Evolutionary conservation across 768 basidiomycete genomes (phyloP).

Genomic region (Plicaturopsis crispa): DNA sequence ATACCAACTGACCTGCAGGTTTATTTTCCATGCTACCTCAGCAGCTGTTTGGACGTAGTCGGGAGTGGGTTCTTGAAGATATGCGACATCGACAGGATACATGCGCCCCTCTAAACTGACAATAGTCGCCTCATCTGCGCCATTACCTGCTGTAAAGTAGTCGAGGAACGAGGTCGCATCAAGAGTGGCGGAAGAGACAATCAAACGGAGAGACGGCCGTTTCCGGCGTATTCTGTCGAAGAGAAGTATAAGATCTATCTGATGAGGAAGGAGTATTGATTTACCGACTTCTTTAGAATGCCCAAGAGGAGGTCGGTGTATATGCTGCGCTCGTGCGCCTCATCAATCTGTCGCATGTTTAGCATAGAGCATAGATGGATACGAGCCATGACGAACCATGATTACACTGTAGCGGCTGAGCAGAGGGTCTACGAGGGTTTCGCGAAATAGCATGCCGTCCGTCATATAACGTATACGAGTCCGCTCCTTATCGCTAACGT

Average conservation of each 20-base stretch:
- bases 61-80: slow-evolving; percentile 65
- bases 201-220: slow-evolving; percentile 80
- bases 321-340: slow-evolving; percentile 94
- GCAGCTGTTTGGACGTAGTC: slow-evolving; percentile 84
- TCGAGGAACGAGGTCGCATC: slow-evolving; percentile 86
- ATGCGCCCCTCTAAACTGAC: slow-evolving; percentile 89
- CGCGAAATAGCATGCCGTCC: slow-evolving; percentile 96
- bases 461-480: slow-evolving; percentile 96
- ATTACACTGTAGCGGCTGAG: slow-evolving; percentile 91
- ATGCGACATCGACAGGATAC: slow-evolving; percentile 92
- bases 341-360: slow-evolving; percentile 64
- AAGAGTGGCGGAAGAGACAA: slow-evolving; percentile 94
- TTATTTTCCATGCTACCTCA: slow-evolving; percentile 77
- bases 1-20: slow-evolving; percentile 50
- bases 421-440: slow-evolving; percentile 86
- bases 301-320: slow-evolving; percentile 94
- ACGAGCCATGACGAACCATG: slow-evolving; percentile 52
- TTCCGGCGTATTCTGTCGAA: slow-evolving; percentile 85
- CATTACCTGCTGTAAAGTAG: slow-evolving; percentile 69
- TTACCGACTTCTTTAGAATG: slow-evolving; percentile 78
- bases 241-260: not conserved
- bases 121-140: slow-evolving; percentile 69
- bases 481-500: slow-evolving; percentile 74
- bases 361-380: not conserved
- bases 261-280: not conserved